A percentile compares a stretch with the other conserved stretches of the same genome.
Conservation (phyloP, 2,329 filamentous ascomycete genomes). For the Neocatenulostroma microsporum region DNA sequence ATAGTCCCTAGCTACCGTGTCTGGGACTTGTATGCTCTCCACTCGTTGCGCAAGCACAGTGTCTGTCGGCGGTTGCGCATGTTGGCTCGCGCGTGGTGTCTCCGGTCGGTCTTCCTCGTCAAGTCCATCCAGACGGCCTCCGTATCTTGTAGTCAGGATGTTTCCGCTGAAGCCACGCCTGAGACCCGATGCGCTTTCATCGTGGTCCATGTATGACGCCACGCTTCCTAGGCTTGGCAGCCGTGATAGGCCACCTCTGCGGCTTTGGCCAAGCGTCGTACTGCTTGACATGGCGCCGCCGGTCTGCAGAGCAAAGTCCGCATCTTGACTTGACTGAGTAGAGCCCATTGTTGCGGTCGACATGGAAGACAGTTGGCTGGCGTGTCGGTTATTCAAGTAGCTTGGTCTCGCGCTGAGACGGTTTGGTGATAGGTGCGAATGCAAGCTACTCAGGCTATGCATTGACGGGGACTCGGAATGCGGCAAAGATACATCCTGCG, state of each 20-base stretch:
- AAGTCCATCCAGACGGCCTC: slow-evolving; percentile 40
- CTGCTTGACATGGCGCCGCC: slow-evolving; percentile 60
- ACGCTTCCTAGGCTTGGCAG: slow-evolving; percentile 86
- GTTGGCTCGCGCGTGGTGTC: slow-evolving; percentile 60
- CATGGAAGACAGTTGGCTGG: slow-evolving; percentile 51
- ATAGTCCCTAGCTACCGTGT: slow-evolving; percentile 80
- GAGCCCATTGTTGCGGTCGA: slow-evolving; percentile 50
- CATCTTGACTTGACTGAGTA: slow-evolving; percentile 63
- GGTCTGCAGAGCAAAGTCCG: slow-evolving; percentile 75
- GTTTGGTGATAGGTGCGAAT: slow-evolving; percentile 5
- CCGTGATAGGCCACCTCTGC: slow-evolving; percentile 51
- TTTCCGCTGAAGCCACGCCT: slow-evolving; percentile 29
- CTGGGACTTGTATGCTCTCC: slow-evolving; percentile 81
- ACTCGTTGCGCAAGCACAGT: slow-evolving; percentile 84
- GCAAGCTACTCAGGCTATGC: slow-evolving; percentile 8
- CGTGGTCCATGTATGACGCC: slow-evolving; percentile 53
- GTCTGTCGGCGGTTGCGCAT: slow-evolving; percentile 55
- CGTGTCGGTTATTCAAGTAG: slow-evolving; percentile 49
- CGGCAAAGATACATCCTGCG: slow-evolving; percentile 10
- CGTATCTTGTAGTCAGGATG: slow-evolving; percentile 18
- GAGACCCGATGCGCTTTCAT: slow-evolving; percentile 16
- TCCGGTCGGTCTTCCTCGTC: slow-evolving; percentile 58
- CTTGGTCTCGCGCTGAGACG: slow-evolving; percentile 43
- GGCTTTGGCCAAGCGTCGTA: slow-evolving; percentile 17
- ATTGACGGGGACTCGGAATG: slow-evolving; percentile 8